These are phyloP conservation scores for Cubamyces lactineus DNA, from an alignment of 768 basidiomycete genomes.

Conservation along the genomic window DNA sequence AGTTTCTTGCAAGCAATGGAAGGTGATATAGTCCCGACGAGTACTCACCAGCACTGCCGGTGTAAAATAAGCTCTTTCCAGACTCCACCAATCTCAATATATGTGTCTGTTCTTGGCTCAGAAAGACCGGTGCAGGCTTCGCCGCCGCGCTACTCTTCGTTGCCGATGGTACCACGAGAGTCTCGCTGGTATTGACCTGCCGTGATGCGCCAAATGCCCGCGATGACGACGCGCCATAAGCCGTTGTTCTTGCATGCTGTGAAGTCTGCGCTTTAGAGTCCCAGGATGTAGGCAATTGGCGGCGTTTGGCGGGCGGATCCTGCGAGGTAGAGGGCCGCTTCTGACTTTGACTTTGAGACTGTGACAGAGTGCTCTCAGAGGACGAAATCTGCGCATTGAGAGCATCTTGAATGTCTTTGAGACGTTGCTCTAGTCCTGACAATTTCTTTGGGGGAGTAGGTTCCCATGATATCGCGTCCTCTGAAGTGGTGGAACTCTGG, in stretches of 20 bases:
- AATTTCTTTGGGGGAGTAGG: conserved; percentile 24
- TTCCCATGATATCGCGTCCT: conserved; percentile 24
- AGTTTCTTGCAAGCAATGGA: too few species aligned
- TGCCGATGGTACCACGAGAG: conserved; percentile 32
- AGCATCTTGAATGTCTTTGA: conserved; percentile 63
- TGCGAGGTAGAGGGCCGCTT: conserved; percentile 38
- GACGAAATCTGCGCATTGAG: conserved; percentile 38
- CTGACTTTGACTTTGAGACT: conserved; percentile 24
- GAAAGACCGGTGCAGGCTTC: conserved; percentile 49
- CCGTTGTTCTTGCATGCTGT: conserved; percentile 4
- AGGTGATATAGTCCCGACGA: too few species aligned
- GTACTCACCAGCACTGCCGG: conserved; percentile 89
- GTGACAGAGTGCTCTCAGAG: conserved; percentile 20
- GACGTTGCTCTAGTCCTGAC: conserved; percentile 40
- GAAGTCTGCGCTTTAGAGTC: conserved; percentile 25
- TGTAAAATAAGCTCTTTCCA: conserved; percentile 87
- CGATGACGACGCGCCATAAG: conserved; percentile 6
- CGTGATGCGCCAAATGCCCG: conserved; percentile 12
- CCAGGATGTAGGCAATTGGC: conserved; percentile 60
- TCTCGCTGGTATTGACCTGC: conserved; percentile 15
- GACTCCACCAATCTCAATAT: conserved; percentile 79
- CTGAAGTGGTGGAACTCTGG: conserved; percentile 35
- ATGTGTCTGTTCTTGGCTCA: conserved; percentile 86
- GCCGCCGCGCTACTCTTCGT: conserved; percentile 19
- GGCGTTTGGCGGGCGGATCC: conserved; percentile 50